Percentiles rank a stretch among this genome's conserved stretches.
Conservation (phyloP, 2,329 filamentous ascomycete genomes). For the Aspergillus alliaceus region DNA sequence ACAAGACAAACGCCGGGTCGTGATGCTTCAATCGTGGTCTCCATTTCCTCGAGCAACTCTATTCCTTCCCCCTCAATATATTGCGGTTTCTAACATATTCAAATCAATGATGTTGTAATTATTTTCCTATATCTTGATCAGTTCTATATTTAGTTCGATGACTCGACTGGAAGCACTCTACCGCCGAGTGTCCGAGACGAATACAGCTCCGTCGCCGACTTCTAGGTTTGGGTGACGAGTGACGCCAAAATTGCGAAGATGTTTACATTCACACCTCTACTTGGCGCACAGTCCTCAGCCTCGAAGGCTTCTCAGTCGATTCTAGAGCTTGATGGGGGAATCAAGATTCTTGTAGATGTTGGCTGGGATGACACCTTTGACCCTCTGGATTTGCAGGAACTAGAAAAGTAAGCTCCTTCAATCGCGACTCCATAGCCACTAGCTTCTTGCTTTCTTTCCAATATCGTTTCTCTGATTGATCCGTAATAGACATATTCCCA, state of each 20-base stretch:
- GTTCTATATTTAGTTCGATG: conserved; percentile 8
- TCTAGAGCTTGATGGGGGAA: conserved; percentile 90
- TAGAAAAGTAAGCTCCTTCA: conserved; percentile 72
- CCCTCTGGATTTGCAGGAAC: conserved; percentile 73
- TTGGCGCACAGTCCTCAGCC: conserved; percentile 79
- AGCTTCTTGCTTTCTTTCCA: conserved; percentile 13
- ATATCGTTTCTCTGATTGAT: neutral
- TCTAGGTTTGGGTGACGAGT: conserved; percentile 11
- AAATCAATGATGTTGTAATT: conserved; percentile 3
- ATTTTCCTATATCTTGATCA: neutral
- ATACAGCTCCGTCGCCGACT: conserved; percentile 8
- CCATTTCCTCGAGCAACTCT: conserved; percentile 1
- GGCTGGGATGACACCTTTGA: conserved; percentile 96
- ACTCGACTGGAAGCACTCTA: conserved; percentile 6
- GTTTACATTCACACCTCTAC: conserved; percentile 93
- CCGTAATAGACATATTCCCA: conserved; percentile 72
- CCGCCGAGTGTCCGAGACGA: conserved; percentile 3
- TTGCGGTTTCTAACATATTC: too few species aligned
- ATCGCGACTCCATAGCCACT: conserved; percentile 1
- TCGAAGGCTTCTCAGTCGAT: conserved; percentile 91
- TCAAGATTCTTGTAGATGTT: conserved; percentile 92
- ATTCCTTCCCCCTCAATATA: neutral
- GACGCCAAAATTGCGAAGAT: conserved; percentile 51
- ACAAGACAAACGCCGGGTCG: conserved; percentile 17
- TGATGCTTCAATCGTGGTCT: conserved; percentile 5